phyloP scores from a whole-genome alignment of 352 stramenopile genomes.

The Pelagophyceae sp. region DNA sequence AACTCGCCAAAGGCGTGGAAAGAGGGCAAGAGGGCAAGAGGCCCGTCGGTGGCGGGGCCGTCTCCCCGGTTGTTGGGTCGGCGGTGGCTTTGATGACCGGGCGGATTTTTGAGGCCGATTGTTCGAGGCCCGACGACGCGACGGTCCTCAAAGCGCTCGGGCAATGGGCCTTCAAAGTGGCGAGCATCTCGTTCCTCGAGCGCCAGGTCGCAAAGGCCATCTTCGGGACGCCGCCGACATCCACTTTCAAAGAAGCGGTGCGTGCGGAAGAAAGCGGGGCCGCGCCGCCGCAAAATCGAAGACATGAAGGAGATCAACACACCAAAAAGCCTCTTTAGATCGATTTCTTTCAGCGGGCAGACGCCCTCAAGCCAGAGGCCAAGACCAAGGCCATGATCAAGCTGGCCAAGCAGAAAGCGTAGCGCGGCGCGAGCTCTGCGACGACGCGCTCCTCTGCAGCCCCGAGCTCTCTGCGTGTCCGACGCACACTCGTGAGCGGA shows the following conservation, averaged over 20 bases:
- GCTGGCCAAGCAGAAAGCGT: background rate
- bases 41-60: too few species aligned
- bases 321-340: too few species aligned
- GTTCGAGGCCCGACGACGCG: slow-evolving; percentile 7
- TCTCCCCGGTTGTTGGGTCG: too few species aligned
- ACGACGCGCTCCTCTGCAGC: too few species aligned
- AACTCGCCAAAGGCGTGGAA: too few species aligned
- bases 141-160: slow-evolving; percentile 8
- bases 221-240: background rate
- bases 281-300: background rate
- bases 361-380: background rate
- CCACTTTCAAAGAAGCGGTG: too few species aligned
- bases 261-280: background rate
- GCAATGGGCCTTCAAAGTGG: slow-evolving; percentile 8
- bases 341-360: background rate
- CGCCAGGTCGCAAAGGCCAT: background rate
- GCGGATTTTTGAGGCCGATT: too few species aligned
- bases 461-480: too few species aligned
- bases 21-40: too few species aligned
- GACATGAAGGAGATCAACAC: too few species aligned
- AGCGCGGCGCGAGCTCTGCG: background rate
- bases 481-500: too few species aligned
- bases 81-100: too few species aligned
- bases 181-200: background rate
- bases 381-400: slow-evolving; percentile 19